Evolutionary conservation across 352 stramenopile species (phyloP).

Genomic region (Phytophthora europaea): DNA sequence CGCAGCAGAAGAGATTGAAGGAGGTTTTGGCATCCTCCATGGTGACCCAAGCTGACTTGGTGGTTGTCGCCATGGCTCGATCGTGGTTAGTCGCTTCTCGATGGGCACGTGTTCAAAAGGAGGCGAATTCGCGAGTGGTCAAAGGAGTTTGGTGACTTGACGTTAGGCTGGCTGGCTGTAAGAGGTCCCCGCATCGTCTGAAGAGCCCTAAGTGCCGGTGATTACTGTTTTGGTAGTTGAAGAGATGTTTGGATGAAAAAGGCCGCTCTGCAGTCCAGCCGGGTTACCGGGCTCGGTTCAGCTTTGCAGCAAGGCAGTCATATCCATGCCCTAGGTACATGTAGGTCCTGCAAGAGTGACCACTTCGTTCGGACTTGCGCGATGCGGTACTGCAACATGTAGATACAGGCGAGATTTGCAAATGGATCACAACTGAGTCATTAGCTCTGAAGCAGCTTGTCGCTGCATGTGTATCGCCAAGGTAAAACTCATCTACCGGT

Average conservation of each 20-base stretch:
- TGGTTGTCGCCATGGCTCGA: background rate
- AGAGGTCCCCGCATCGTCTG: background rate
- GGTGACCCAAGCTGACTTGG: background rate
- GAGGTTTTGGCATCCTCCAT: conserved; percentile 13
- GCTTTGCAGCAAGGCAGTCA: background rate
- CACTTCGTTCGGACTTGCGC: background rate
- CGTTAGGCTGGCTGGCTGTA: background rate
- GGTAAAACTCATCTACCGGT: too few species aligned
- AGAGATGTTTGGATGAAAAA: conserved; percentile 8
- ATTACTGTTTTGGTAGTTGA: conserved; percentile 8
- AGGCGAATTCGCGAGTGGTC: conserved; percentile 1
- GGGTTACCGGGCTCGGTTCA: background rate
- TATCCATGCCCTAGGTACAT: background rate
- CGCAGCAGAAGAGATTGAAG: conserved; percentile 30
- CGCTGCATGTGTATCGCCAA: too few species aligned
- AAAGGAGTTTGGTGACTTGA: background rate
- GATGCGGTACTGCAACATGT: background rate
- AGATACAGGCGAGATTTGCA: background rate
- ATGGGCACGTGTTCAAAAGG: background rate
- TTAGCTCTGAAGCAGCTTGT: too few species aligned
- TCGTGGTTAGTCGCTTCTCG: background rate
- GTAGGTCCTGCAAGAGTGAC: background rate
- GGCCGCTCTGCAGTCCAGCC: background rate
- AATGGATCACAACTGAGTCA: background rate
- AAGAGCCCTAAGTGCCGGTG: background rate